Percentiles rank a stretch among this genome's conserved stretches.
phyloP scores from a whole-genome alignment of 768 basidiomycete species.

The Agaricus bisporus region DNA sequence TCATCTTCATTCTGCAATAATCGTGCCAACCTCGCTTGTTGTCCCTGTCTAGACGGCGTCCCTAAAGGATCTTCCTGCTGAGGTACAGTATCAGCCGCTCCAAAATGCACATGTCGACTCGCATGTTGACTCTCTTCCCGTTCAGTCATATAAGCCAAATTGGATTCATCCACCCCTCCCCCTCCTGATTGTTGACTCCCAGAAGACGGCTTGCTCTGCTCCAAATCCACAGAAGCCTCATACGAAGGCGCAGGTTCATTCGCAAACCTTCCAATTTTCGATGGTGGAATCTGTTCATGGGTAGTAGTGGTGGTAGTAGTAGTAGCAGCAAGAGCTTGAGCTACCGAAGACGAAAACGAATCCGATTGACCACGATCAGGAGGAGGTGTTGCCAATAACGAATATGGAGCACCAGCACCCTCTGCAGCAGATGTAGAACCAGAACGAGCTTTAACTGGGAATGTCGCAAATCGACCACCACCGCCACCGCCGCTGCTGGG shows the following conservation, averaged over 20 bases:
- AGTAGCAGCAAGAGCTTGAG: constrained; percentile 20
- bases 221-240: not conserved
- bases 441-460: constrained; percentile 44
- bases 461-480: constrained; percentile 60
- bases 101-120: constrained; percentile 39
- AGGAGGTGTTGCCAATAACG: not conserved
- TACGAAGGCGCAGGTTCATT: constrained; percentile 9
- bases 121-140: constrained; percentile 17
- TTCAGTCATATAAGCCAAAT: constrained; percentile 33
- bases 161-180: constrained; percentile 19
- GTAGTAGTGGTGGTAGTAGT: no score
- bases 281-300: not conserved
- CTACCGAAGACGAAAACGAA: constrained; percentile 32
- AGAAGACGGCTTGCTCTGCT: constrained; percentile 4
- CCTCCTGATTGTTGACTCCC: not conserved
- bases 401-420: constrained; percentile 5
- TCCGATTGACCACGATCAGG: constrained; percentile 4
- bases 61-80: no score
- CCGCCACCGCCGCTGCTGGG: no score
- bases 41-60: constrained; percentile 3
- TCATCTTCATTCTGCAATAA: not conserved
- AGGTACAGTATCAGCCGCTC: constrained; percentile 5
- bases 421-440: constrained; percentile 1
- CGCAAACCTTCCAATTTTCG: constrained; percentile 11
- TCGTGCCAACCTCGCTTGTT: constrained; percentile 30